Base-by-base conservation (phyloP, 2,329 filamentous ascomycete genomes). In the Aspergillus sp. region DNA sequence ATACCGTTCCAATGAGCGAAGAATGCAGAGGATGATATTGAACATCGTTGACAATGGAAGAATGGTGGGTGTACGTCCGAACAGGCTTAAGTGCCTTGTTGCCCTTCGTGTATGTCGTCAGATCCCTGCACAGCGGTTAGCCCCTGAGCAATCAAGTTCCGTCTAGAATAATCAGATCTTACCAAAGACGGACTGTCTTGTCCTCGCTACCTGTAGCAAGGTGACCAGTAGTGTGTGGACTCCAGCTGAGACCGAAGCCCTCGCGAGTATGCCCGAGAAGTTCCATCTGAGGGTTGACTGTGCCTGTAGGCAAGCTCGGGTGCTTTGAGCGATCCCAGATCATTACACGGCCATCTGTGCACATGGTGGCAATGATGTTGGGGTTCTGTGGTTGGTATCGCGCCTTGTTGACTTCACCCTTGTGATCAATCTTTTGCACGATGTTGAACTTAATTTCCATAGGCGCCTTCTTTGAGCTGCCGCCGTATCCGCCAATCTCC, bases 301-400 rank as follows among this genome's bases (percentile, higher is more conserved):
- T 87, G 62, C 89, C 89, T 25, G 88, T 85, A 7, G 94, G 92
- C 64, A 89, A 82, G 58, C 89, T 87, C 52, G 89, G 89, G 75
- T 98, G 94, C 83, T 97, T 98, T 56, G 94, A 96, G 67, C 94
- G 89, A 80, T 99, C 95, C 80, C 96, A 99, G 67, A 99, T 88
- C 75, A 98, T 87, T 45, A 97, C 91, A 67, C 88, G 89, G 64
- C 91, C 91, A 74, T 97, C 91, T 7, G 91, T 87, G 65, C 91
- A 92, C 79, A 97, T 89, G 0, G 95, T 97, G 3, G 95, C 95
- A 70, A 99, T 96, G 60, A 99, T 88, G 71, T 99, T 92, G 5
- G 94, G 92, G 72, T 99, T 99, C 76, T 98, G 94, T 12, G 95
- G 95, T 78, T 97, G 93, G 74, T 98, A 98, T 67, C 95, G 89